phyloP scores from a whole-genome alignment of 2,329 filamentous ascomycete genomes.

The Arthroderma uncinatum region DNA sequence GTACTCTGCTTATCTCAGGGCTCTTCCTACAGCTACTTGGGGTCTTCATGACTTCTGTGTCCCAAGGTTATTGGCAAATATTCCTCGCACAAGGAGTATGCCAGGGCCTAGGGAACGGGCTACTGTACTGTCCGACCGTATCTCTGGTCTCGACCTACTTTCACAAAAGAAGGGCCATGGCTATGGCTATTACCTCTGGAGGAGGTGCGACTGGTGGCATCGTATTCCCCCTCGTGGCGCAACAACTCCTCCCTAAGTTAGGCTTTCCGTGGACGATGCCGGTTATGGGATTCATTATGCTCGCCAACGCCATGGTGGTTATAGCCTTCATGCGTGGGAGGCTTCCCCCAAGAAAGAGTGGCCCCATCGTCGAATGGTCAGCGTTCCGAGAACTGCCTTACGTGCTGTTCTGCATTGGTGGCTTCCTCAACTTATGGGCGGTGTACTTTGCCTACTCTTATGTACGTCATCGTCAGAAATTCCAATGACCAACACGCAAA shows the following conservation, averaged over 20 bases:
- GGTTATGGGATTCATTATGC: slow-evolving; percentile 48
- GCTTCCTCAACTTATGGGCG: slow-evolving; percentile 40
- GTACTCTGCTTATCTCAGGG: slow-evolving; percentile 24
- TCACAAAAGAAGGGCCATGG: slow-evolving; percentile 44
- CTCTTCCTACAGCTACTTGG: slow-evolving; percentile 36
- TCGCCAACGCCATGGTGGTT: slow-evolving; percentile 35
- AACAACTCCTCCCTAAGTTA: slow-evolving; percentile 46
- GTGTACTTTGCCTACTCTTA: slow-evolving; percentile 45
- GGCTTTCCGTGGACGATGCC: slow-evolving; percentile 56
- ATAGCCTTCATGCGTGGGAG: slow-evolving; percentile 37
- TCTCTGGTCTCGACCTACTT: slow-evolving; percentile 52
- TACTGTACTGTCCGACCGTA: slow-evolving; percentile 45
- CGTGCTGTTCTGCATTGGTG: slow-evolving; percentile 32
- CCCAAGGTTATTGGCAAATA: slow-evolving; percentile 40
- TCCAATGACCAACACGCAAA: not conserved
- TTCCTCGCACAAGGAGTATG: slow-evolving; percentile 45
- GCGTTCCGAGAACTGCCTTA: slow-evolving; percentile 44
- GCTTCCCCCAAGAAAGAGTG: slow-evolving; percentile 39
- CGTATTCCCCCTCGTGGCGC: slow-evolving; percentile 49
- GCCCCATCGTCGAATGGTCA: slow-evolving; percentile 40
- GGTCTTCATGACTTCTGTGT: slow-evolving; percentile 42
- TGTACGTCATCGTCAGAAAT: slow-evolving; percentile 16
- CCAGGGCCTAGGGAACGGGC: slow-evolving; percentile 44
- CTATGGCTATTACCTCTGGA: slow-evolving; percentile 48
- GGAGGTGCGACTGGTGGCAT: slow-evolving; percentile 53